Conservation (phyloP, 805 yeast genomes). For the Torulaspora delbrueckii region DNA sequence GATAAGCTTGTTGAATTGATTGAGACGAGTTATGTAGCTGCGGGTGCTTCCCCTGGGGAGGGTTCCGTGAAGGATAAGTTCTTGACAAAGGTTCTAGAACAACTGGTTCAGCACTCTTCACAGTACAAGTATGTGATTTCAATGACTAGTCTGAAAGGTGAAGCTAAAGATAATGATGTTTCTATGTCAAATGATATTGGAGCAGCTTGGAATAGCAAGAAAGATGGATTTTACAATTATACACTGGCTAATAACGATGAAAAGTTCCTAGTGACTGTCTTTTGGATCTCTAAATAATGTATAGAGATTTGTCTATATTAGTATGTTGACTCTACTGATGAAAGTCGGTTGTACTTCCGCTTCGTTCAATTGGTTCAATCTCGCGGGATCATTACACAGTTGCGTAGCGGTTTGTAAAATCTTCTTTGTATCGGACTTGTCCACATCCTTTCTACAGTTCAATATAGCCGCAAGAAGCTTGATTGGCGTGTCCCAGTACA, state of each 20-base stretch:
- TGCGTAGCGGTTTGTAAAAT: conserved; percentile 19
- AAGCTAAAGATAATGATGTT: conserved; percentile 11
- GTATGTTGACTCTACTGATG: conserved; percentile 20
- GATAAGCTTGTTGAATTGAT: conserved; percentile 20
- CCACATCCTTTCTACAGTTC: conserved; percentile 39
- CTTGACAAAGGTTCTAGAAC: conserved; percentile 34
- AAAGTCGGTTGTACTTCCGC: conserved; percentile 24
- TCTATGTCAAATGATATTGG: conserved; percentile 40
- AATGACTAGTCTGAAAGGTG: conserved; percentile 35
- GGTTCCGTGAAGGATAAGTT: conserved; percentile 23
- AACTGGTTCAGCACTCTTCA: conserved; percentile 44
- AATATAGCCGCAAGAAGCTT: conserved; percentile 64
- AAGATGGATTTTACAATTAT: conserved; percentile 49
- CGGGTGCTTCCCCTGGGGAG: conserved; percentile 3
- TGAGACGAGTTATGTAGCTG: conserved; percentile 9
- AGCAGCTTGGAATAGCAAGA: conserved; percentile 51
- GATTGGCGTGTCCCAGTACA: conserved; percentile 73
- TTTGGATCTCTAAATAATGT: conserved; percentile 32
- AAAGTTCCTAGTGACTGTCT: conserved; percentile 30
- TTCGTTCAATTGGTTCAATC: conserved; percentile 16
- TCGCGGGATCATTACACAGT: conserved; percentile 20
- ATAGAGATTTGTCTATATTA: neutral
- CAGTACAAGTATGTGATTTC: conserved; percentile 53
- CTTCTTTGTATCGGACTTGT: conserved; percentile 27
- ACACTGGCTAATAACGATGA: conserved; percentile 25